A percentile compares a stretch with the other conserved stretches of the same genome.
Evolutionary conservation across 768 basidiomycete genomes (phyloP).

Genomic region (Termitomyces sp.): DNA sequence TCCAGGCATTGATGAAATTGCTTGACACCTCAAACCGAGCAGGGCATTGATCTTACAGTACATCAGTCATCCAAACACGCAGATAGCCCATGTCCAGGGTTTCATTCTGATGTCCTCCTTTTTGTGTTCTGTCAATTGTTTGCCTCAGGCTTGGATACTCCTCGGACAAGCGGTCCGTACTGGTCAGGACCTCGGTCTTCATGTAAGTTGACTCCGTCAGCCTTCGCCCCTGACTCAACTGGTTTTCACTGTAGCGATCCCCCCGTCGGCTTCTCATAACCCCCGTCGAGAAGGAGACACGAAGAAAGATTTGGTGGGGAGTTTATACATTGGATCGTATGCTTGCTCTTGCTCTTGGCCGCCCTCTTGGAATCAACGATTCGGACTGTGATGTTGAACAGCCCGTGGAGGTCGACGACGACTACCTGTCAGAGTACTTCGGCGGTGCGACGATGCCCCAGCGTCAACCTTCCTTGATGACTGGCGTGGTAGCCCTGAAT

Average conservation of each 20-base stretch:
- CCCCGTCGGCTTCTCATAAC: conserved; percentile 69
- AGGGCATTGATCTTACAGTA: conserved; percentile 90
- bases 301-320: conserved; percentile 92
- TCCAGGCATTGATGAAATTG: conserved; percentile 14
- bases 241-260: conserved; percentile 56
- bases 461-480: conserved; percentile 69
- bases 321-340: conserved; percentile 89
- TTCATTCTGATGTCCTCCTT: conserved; percentile 88
- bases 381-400: conserved; percentile 87
- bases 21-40: conserved; percentile 13
- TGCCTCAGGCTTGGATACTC: conserved; percentile 92
- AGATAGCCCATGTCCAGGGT: conserved; percentile 86
- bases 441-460: conserved; percentile 56
- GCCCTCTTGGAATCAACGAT: conserved; percentile 87
- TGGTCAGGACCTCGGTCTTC: conserved; percentile 89
- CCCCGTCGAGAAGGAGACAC: conserved; percentile 82
- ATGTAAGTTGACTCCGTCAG: conserved; percentile 51
- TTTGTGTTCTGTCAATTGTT: conserved; percentile 88
- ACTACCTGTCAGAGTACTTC: conserved; percentile 68
- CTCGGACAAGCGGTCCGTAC: conserved; percentile 88
- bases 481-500: conserved; percentile 72
- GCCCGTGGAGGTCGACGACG: conserved; percentile 83
- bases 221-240: conserved; percentile 16
- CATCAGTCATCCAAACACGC: conserved; percentile 84
- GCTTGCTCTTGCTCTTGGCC: conserved; percentile 86